Conservation (phyloP, 495 filamentous ascomycete genomes). For the Margaritispora aquatica region DNA sequence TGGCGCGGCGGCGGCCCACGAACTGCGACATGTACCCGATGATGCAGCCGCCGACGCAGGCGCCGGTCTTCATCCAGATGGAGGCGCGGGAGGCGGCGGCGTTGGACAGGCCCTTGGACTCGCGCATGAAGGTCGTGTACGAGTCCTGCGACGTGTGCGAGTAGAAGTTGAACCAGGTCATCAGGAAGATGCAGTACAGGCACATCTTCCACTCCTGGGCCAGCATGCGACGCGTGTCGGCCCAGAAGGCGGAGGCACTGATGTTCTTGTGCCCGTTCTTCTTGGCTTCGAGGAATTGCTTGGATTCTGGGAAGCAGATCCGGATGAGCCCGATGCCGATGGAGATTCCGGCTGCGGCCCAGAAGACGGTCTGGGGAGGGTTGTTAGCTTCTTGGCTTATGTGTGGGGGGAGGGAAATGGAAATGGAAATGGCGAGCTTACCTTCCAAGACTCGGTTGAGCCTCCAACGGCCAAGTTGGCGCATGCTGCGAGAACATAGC, state of each 20-base stretch:
- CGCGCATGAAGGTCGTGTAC: slow-evolving; percentile 71
- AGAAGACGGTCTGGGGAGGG: slow-evolving; percentile 18
- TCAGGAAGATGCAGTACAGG: slow-evolving; percentile 63
- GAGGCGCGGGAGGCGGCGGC: slow-evolving; percentile 55
- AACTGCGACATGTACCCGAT: slow-evolving; percentile 68
- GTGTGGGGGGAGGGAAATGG: not conserved
- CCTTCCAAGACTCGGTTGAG: slow-evolving; percentile 10
- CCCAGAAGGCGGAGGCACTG: slow-evolving; percentile 50
- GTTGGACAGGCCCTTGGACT: slow-evolving; percentile 58
- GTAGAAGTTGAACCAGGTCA: slow-evolving; percentile 55
- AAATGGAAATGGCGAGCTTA: not conserved
- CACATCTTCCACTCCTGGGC: slow-evolving; percentile 63
- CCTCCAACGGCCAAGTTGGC: slow-evolving; percentile 43
- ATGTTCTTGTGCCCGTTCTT: slow-evolving; percentile 41
- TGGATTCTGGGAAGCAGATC: slow-evolving; percentile 61
- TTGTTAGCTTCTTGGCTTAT: not conserved
- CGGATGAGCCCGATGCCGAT: slow-evolving; percentile 58
- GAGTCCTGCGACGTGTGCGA: slow-evolving; percentile 39
- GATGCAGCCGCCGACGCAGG: slow-evolving; percentile 67
- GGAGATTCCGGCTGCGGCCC: slow-evolving; percentile 55
- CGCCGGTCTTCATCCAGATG: slow-evolving; percentile 58
- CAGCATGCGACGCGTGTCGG: slow-evolving; percentile 56
- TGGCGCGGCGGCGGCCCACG: slow-evolving; percentile 60
- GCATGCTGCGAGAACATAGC: slow-evolving; percentile 67
- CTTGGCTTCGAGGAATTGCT: slow-evolving; percentile 62